phyloP scores from a whole-genome alignment of 352 stramenopile species.

The Globisporangium abappressorium region DNA sequence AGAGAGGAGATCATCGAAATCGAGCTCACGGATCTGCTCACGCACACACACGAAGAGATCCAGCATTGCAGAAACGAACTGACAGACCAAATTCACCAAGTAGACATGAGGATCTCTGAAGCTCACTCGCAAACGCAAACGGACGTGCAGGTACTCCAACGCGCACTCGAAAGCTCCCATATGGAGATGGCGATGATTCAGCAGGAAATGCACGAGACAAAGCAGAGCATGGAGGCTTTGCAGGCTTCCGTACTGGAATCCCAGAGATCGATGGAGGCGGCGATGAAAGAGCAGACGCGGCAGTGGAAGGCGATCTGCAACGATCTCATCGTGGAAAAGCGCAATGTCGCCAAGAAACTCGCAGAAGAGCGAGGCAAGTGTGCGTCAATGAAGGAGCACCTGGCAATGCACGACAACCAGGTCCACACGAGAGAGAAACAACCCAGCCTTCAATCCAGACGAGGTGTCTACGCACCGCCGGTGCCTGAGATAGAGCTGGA shows the following conservation, averaged over 20 bases:
- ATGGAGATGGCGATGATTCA: slow-evolving; percentile 23
- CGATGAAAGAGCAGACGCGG: slow-evolving; percentile 32
- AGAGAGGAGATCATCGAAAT: slow-evolving; percentile 35
- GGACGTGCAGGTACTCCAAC: slow-evolving; percentile 21
- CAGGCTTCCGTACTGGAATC: slow-evolving; percentile 24
- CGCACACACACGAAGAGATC: slow-evolving; percentile 34
- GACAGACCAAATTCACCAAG: slow-evolving; percentile 18
- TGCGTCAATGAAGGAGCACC: slow-evolving; percentile 36
- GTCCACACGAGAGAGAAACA: background rate
- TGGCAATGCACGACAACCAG: slow-evolving; percentile 22
- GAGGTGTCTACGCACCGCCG: background rate
- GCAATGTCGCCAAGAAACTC: slow-evolving; percentile 37
- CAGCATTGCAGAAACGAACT: slow-evolving; percentile 21
- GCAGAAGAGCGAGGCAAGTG: slow-evolving; percentile 45
- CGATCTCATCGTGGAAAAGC: slow-evolving; percentile 43
- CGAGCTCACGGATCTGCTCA: slow-evolving; percentile 36
- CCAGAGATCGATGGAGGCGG: slow-evolving; percentile 28
- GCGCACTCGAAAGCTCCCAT: slow-evolving; percentile 25
- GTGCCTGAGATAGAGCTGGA: background rate
- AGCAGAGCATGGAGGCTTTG: slow-evolving; percentile 20
- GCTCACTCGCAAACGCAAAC: slow-evolving; percentile 15
- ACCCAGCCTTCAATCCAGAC: background rate
- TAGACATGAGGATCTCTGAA: slow-evolving; percentile 18
- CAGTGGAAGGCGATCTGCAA: slow-evolving; percentile 49
- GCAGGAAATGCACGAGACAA: slow-evolving; percentile 27